phyloP scores from a whole-genome alignment of 1,284 basidiomycete species.

The Ustilago curta region DNA sequence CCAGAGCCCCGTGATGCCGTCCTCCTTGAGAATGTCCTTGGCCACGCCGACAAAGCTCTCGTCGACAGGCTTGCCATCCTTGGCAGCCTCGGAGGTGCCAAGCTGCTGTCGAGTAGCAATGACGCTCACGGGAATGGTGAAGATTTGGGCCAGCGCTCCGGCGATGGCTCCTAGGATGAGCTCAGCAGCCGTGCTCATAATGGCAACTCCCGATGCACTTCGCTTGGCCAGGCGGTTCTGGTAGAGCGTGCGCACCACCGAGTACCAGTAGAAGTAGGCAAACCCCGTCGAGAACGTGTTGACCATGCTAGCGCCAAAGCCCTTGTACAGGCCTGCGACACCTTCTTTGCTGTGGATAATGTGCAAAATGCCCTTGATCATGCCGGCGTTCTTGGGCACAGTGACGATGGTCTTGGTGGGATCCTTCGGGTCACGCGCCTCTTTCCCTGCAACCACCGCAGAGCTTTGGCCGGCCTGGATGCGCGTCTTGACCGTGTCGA shows the following conservation, averaged over 20 bases:
- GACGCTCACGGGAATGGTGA: slow-evolving; percentile 97
- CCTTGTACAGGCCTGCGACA: slow-evolving; percentile 82
- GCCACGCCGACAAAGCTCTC: slow-evolving; percentile 79
- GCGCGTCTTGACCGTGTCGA: slow-evolving; percentile 95
- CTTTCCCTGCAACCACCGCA: slow-evolving; percentile 71
- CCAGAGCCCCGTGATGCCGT: slow-evolving; percentile 93
- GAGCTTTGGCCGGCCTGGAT: slow-evolving; percentile 77
- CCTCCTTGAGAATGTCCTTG: slow-evolving; percentile 88
- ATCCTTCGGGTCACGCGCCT: slow-evolving; percentile 74
- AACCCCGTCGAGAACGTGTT: slow-evolving; percentile 97
- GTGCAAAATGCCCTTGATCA: slow-evolving; percentile 63
- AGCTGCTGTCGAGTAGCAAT: slow-evolving; percentile 95
- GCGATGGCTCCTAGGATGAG: slow-evolving; percentile 89
- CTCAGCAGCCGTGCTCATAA: slow-evolving; percentile 63
- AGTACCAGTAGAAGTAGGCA: slow-evolving; percentile 99
- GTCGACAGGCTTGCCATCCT: slow-evolving; percentile 69
- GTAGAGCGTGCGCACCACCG: slow-evolving; percentile 85
- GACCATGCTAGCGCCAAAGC: slow-evolving; percentile 97
- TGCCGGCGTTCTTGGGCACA: slow-evolving; percentile 57
- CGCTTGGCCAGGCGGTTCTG: slow-evolving; percentile 54
- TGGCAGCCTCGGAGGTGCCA: slow-evolving; percentile 37
- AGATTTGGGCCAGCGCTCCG: slow-evolving; percentile 94
- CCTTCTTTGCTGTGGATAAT: slow-evolving; percentile 64
- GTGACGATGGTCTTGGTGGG: slow-evolving; percentile 71
- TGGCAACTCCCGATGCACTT: slow-evolving; percentile 38